Conservation (phyloP, 345 rosid genomes). For the Odontarrhena argentea region DNA sequence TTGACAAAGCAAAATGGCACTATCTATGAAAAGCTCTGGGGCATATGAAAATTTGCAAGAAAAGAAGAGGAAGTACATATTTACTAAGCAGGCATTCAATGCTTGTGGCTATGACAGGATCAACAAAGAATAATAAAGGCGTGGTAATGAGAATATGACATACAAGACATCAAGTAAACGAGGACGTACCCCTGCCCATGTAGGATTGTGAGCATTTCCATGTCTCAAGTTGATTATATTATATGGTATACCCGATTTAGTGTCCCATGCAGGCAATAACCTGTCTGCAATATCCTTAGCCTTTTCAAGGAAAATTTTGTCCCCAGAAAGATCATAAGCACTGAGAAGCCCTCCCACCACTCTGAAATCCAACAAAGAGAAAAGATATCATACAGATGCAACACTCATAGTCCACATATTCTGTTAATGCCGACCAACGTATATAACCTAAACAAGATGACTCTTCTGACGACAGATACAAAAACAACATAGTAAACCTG, state of each 20-base stretch:
- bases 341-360: slow-evolving; percentile 99
- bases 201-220: slow-evolving; percentile 81
- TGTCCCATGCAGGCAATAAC: slow-evolving; percentile 94
- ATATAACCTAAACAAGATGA: slow-evolving; percentile 32
- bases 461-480: slow-evolving; percentile 35
- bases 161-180: not conserved
- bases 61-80: slow-evolving; percentile 6
- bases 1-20: not conserved
- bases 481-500: slow-evolving; percentile 68
- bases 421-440: slow-evolving; percentile 3
- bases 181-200: slow-evolving; percentile 89
- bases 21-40: not conserved
- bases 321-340: slow-evolving; percentile 90
- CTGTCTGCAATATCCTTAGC: slow-evolving; percentile 95
- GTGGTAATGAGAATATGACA: not conserved
- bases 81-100: slow-evolving; percentile 6
- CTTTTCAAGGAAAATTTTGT: slow-evolving; percentile 81
- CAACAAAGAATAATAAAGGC: not conserved
- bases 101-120: not conserved
- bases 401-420: slow-evolving; percentile 4
- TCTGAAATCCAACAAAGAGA: slow-evolving; percentile 52
- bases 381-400: slow-evolving; percentile 9
- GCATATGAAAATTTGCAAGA: not conserved
- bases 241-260: slow-evolving; percentile 79
- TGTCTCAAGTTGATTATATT: slow-evolving; percentile 77